A percentile compares a stretch with the other conserved stretches of the same genome.
Evolutionary conservation across 2,329 filamentous ascomycete species (phyloP).

Genomic region (Penicillium sp.): DNA sequence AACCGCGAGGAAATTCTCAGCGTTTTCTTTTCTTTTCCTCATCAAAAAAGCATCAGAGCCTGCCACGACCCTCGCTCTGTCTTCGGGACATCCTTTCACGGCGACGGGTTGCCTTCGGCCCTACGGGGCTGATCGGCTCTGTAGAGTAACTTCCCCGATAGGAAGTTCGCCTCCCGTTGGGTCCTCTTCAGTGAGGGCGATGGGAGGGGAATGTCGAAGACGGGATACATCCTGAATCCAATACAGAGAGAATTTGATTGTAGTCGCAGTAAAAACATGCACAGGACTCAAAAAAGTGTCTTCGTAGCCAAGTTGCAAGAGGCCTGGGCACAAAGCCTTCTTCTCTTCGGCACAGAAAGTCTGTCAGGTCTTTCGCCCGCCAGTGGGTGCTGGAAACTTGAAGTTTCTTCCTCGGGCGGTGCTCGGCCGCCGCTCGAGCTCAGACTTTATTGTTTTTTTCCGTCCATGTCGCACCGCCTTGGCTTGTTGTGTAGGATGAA

Average conservation of each 20-base stretch:
- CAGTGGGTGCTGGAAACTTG: background rate
- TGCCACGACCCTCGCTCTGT: conserved; percentile 69
- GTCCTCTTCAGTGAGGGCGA: conserved; percentile 72
- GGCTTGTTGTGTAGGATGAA: background rate
- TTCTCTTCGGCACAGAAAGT: background rate
- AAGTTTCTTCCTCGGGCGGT: too few species aligned
- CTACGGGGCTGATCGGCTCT: conserved; percentile 60
- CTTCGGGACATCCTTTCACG: conserved; percentile 48
- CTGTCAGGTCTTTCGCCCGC: background rate
- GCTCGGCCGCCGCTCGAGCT: background rate
- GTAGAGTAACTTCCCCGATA: conserved; percentile 66
- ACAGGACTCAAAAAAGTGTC: too few species aligned
- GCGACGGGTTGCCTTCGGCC: conserved; percentile 69
- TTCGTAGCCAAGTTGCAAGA: background rate
- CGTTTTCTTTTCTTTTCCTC: conserved; percentile 49
- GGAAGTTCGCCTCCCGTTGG: conserved; percentile 70
- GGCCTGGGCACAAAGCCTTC: background rate
- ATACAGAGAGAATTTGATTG: background rate
- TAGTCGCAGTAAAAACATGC: background rate
- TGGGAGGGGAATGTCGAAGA: conserved; percentile 71
- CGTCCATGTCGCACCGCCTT: background rate
- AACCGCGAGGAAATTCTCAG: conserved; percentile 21
- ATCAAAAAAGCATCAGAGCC: conserved; percentile 65
- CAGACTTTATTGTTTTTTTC: background rate
- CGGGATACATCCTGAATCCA: conserved; percentile 53